Evolutionary conservation across 768 basidiomycete genomes (phyloP).

Genomic region (Boletus vermiculosoides): DNA sequence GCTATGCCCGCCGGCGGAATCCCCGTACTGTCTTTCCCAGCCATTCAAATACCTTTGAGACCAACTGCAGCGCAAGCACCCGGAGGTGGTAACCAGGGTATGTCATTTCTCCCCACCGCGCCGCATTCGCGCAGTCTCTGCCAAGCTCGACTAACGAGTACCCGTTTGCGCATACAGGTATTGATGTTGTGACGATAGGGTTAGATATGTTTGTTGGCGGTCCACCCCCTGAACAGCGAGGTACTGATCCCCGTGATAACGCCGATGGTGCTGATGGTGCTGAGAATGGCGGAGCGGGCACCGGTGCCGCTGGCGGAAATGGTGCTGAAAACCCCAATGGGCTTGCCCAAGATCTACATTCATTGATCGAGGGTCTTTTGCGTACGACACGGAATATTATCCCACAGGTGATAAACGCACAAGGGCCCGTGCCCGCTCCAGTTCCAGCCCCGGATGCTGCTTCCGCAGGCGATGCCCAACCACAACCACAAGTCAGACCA

Average conservation of each 20-base stretch:
- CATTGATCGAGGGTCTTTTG: constrained; percentile 27
- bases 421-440: constrained; percentile 3
- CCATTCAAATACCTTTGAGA: constrained; percentile 25
- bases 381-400: constrained; percentile 28
- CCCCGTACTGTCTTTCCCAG: constrained; percentile 29
- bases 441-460: background rate
- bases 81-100: constrained; percentile 21
- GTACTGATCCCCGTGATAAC: constrained; percentile 10
- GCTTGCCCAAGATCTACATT: constrained; percentile 23
- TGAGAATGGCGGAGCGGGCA: background rate
- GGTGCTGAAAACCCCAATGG: constrained; percentile 19
- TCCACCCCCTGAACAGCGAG: constrained; percentile 12
- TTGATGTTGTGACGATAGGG: constrained; percentile 39
- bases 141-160: constrained; percentile 22
- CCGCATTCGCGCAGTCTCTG: constrained; percentile 10
- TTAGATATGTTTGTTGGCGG: constrained; percentile 39
- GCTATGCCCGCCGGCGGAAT: constrained; percentile 25
- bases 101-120: constrained; percentile 4
- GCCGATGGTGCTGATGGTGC: constrained; percentile 2
- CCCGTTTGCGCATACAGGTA: constrained; percentile 8
- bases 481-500: constrained; percentile 11
- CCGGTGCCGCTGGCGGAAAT: constrained; percentile 17
- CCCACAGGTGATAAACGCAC: constrained; percentile 22
- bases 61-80: constrained; percentile 7
- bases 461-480: constrained; percentile 1